These are phyloP conservation scores for Trifolium dubium DNA, from an alignment of 306 rosid genomes.

Conservation along the genomic window DNA sequence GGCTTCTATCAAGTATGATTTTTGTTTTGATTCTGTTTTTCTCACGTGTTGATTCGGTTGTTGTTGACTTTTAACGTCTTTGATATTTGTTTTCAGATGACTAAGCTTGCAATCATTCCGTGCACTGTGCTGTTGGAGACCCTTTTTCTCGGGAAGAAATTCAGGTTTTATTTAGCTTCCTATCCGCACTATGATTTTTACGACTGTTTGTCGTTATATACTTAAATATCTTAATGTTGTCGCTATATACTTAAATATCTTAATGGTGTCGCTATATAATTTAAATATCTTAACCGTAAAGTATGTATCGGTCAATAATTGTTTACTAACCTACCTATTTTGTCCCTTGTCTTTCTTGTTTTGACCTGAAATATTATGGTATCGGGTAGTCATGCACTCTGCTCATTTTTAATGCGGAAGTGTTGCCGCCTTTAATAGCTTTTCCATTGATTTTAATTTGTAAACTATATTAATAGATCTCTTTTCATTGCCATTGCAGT, in stretches of 20 bases:
- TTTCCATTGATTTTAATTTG: constrained; percentile 30
- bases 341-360: neutral
- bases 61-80: constrained; percentile 40
- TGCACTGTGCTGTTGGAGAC: constrained; percentile 98
- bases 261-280: neutral
- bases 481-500: constrained; percentile 60
- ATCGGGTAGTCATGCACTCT: neutral
- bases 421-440: constrained; percentile 10
- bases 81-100: constrained; percentile 72
- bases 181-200: constrained; percentile 17
- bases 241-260: neutral
- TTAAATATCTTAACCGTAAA: constrained; percentile 22
- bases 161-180: constrained; percentile 66
- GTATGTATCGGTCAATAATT: constrained; percentile 2
- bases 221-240: neutral
- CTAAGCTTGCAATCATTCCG: constrained; percentile 98
- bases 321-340: constrained; percentile 9
- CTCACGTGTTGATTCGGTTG: constrained; percentile 21
- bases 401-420: constrained; percentile 13
- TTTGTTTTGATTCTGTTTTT: constrained; percentile 32
- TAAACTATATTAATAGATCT: constrained; percentile 38
- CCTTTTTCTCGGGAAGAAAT: constrained; percentile 80
- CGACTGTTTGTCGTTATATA: constrained; percentile 16
- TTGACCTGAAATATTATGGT: constrained; percentile 26
- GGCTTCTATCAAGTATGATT: constrained; percentile 91